Evolutionary conservation across 192 early-diverging fungal species (phyloP), one percentile per base, ranked within the genome.

Genomic region (Coemansia pectinata): DNA sequence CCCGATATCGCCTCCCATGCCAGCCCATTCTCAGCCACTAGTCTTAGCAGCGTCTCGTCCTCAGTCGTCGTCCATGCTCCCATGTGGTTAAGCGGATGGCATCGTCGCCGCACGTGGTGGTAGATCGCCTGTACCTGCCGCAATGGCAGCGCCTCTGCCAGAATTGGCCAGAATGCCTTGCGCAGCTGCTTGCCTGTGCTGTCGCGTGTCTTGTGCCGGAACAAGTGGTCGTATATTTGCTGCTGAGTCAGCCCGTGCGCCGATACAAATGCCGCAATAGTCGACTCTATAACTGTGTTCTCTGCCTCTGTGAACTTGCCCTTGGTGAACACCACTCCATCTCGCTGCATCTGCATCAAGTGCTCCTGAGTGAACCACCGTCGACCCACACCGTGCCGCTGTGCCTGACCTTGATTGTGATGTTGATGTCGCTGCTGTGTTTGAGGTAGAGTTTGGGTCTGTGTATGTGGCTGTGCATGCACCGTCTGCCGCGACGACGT

Each of bases 51-150:
- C 58, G 31, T 45, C 21, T 40, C 65, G 62, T 81, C 79, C 66
- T 81, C 79, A 19, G 11, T 62, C 47, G 67, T 44, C 33, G 79
- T 69, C 79, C 79, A 81, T 34, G 79, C 71, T 21, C 79, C 79
- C 73, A 73, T 71, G 67, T 81, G 76, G 74, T 81, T 81, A 67
- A 73, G 73, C 60, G 79, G 79, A 33, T 81, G 79, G 62, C 66
- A 73, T 65, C 70, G 69, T 48, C 79, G 73, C 67, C 74, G 70
- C 52, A 81, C 79, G 41, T 76, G 74, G 45, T 81, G 79, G 67
- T 81, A 81, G 64, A 81, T 81, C 34, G 79, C 79, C 67, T 81
- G 79, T 27, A 81, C 60, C 62, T 76, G 79, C 33, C 79, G 66
- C 53, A 34, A 27, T 36, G 79, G 79, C 59, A 81, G 70, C 52